Conservation (phyloP, 768 basidiomycete species). For the Lactarius sanguifluus region DNA sequence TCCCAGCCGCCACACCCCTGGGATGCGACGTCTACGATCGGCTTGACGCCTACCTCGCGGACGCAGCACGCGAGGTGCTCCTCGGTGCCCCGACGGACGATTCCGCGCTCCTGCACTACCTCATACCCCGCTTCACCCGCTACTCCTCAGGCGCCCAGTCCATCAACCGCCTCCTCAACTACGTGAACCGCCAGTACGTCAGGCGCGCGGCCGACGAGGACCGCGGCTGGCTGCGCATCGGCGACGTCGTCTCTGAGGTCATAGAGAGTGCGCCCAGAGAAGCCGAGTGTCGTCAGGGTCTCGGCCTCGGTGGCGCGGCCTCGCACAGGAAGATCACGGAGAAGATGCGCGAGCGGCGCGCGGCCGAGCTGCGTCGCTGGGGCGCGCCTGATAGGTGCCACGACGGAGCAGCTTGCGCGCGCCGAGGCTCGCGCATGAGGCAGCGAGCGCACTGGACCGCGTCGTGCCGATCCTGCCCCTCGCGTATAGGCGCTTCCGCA, state of each 20-base stretch:
- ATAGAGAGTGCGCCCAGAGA: background rate
- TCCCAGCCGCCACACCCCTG: constrained; percentile 33
- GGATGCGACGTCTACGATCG: constrained; percentile 65
- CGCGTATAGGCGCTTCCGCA: constrained; percentile 69
- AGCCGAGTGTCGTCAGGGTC: no score
- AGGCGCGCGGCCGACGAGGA: constrained; percentile 78
- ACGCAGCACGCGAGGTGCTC: constrained; percentile 33
- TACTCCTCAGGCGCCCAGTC: constrained; percentile 66
- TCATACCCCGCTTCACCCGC: constrained; percentile 69
- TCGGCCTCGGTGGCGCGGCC: constrained; percentile 50
- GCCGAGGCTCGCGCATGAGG: constrained; percentile 75
- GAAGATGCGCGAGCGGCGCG: constrained; percentile 56
- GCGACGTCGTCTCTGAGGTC: constrained; percentile 48
- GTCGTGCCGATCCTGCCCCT: constrained; percentile 63
- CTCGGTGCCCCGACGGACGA: constrained; percentile 42
- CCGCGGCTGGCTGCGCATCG: constrained; percentile 70
- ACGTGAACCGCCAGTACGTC: constrained; percentile 69
- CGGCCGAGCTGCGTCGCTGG: constrained; percentile 70
- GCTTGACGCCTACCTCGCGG: constrained; percentile 69
- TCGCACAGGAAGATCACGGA: constrained; percentile 60
- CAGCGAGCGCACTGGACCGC: constrained; percentile 66
- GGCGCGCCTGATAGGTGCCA: constrained; percentile 57
- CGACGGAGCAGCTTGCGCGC: constrained; percentile 47
- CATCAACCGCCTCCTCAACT: constrained; percentile 71
- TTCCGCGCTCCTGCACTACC: constrained; percentile 62